Evolutionary conservation across 257 asterid genomes (phyloP).

Genomic region (Nicotiana otophora): DNA sequence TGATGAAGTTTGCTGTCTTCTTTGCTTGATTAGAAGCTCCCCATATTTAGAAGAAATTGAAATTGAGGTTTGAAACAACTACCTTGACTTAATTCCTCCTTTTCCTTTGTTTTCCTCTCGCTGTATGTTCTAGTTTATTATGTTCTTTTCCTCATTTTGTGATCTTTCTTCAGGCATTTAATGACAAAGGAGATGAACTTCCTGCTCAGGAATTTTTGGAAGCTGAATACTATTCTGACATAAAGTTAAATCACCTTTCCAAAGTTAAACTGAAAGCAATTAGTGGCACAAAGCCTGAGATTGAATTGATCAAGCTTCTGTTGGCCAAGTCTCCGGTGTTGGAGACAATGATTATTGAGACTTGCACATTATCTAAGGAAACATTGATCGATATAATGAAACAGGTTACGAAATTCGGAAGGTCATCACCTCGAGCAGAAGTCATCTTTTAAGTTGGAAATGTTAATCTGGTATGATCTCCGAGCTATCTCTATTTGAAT

Average conservation of each 20-base stretch:
- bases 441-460: background rate
- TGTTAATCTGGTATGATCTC: background rate
- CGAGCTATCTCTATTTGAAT: background rate
- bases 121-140: background rate
- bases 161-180: background rate
- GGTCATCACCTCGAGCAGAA: background rate
- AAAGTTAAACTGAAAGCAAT: background rate
- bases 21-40: conserved; percentile 3
- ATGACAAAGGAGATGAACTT: background rate
- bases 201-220: background rate
- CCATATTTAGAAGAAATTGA: conserved; percentile 2
- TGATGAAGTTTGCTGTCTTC: background rate
- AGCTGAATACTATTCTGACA: background rate
- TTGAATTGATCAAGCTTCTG: background rate
- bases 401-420: background rate
- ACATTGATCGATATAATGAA: background rate
- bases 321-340: background rate
- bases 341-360: background rate
- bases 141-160: background rate
- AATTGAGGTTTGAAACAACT: background rate
- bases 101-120: background rate
- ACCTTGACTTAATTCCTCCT: background rate
- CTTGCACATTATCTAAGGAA: background rate
- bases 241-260: background rate
- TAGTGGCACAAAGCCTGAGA: background rate